Conservation (phyloP, 1,139 yeast species). For the Geotrichum histeridarum region DNA sequence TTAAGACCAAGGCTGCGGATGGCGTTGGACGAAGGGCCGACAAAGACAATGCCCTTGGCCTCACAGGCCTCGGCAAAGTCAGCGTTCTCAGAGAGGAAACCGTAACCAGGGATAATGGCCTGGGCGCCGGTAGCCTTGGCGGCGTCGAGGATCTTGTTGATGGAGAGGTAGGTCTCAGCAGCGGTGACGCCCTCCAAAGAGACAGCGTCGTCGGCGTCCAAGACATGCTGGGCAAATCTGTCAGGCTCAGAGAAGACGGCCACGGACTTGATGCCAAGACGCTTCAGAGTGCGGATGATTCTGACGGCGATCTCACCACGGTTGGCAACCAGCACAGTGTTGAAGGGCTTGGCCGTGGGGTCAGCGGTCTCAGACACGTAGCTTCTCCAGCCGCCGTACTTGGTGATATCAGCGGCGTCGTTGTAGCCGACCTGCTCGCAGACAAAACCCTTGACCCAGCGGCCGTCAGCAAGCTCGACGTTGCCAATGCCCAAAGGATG, state of each 20-base stretch:
- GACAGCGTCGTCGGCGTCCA: constrained; percentile 73
- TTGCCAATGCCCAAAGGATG: constrained; percentile 94
- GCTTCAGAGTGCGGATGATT: constrained; percentile 80
- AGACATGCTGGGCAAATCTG: constrained; percentile 79
- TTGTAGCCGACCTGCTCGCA: constrained; percentile 84
- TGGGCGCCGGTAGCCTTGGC: constrained; percentile 80
- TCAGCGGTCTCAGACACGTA: constrained; percentile 47
- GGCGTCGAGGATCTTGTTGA: constrained; percentile 78
- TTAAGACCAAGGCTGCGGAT: constrained; percentile 86
- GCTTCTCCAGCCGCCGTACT: constrained; percentile 81
- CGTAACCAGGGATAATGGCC: constrained; percentile 96
- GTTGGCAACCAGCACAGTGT: constrained; percentile 85
- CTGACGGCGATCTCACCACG: constrained; percentile 98
- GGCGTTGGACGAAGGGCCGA: constrained; percentile 93
- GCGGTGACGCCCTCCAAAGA: constrained; percentile 78
- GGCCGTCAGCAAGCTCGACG: constrained; percentile 72
- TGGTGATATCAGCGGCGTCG: constrained; percentile 67
- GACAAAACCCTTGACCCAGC: constrained; percentile 84
- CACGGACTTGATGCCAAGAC: constrained; percentile 68
- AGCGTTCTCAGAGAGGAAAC: constrained; percentile 93
- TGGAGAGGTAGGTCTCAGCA: constrained; percentile 81
- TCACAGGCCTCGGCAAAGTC: constrained; percentile 87
- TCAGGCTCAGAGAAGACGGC: constrained; percentile 92
- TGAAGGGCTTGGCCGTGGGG: constrained; percentile 54
- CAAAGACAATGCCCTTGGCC: constrained; percentile 78